phyloP scores from a whole-genome alignment of 2,329 filamentous ascomycete species.

The Ceratocystis variospora region DNA sequence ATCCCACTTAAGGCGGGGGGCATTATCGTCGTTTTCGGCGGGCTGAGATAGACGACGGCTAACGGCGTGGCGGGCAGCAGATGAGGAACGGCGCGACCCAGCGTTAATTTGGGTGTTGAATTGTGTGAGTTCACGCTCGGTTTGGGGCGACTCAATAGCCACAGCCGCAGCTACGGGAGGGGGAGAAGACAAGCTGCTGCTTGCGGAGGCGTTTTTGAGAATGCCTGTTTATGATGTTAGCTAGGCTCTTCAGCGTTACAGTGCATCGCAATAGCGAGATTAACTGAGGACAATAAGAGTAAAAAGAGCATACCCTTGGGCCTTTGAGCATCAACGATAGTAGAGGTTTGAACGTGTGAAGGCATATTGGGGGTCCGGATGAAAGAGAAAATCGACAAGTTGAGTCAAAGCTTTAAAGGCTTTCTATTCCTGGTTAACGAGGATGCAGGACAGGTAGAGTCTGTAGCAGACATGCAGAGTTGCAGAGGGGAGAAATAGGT shows the following conservation, averaged over 20 bases:
- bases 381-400: background rate
- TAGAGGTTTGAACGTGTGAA: constrained; percentile 12
- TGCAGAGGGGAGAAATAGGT: background rate
- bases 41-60: constrained; percentile 43
- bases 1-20: constrained; percentile 87
- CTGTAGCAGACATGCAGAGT: background rate
- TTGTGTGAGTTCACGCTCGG: constrained; percentile 78
- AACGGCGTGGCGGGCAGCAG: constrained; percentile 32
- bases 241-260: background rate
- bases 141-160: constrained; percentile 33
- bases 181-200: constrained; percentile 33
- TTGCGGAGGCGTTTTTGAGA: constrained; percentile 72
- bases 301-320: constrained; percentile 32
- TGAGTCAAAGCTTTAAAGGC: background rate
- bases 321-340: constrained; percentile 27
- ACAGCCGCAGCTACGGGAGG: constrained; percentile 31
- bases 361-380: constrained; percentile 7
- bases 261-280: background rate
- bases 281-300: background rate
- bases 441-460: background rate
- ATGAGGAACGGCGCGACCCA: constrained; percentile 69
- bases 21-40: constrained; percentile 23
- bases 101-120: constrained; percentile 93
- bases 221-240: constrained; percentile 48
- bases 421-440: background rate